phyloP scores from a whole-genome alignment of 176 grass and related monocot species.

The Elaeis guineensis region DNA sequence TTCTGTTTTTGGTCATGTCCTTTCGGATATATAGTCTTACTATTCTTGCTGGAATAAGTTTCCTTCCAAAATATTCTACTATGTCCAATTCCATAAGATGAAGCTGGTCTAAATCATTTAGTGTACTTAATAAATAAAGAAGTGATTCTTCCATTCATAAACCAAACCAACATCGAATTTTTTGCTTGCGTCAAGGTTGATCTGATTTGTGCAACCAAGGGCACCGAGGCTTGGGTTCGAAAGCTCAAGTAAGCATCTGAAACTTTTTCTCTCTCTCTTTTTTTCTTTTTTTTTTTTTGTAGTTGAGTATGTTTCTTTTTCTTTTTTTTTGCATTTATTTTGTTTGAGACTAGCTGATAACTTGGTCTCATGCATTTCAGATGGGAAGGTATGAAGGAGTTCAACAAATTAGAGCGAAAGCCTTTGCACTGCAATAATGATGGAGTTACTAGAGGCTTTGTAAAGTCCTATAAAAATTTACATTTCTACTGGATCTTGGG shows the following conservation, averaged over 20 bases:
- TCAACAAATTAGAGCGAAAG: conserved; percentile 24
- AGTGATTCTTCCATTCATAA: background rate
- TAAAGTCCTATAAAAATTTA: conserved; percentile 72
- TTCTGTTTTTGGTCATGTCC: too few species aligned
- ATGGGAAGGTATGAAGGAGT: conserved; percentile 59
- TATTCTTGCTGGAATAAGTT: background rate
- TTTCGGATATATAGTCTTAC: too few species aligned
- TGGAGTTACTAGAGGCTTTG: conserved; percentile 56
- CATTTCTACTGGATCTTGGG: conserved; percentile 79
- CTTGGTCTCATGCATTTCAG: conserved; percentile 18
- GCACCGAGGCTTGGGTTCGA: conserved; percentile 57
- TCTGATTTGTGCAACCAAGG: conserved; percentile 79
- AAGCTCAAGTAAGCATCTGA: conserved; percentile 53
- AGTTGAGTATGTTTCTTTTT: background rate
- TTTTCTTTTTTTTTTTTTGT: background rate
- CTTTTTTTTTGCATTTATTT: too few species aligned
- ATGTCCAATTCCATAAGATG: background rate
- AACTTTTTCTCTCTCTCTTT: too few species aligned
- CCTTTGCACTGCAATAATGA: conserved; percentile 47
- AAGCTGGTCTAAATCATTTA: conserved; percentile 2
- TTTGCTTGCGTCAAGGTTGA: conserved; percentile 39
- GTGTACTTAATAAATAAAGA: conserved; percentile 5
- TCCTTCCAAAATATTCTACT: background rate
- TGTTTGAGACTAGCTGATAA: too few species aligned
- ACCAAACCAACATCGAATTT: too few species aligned